A percentile compares a stretch with the other conserved stretches of the same genome.
phyloP scores from a whole-genome alignment of 192 early-diverging fungal genomes.

The Coemansia sp. region DNA sequence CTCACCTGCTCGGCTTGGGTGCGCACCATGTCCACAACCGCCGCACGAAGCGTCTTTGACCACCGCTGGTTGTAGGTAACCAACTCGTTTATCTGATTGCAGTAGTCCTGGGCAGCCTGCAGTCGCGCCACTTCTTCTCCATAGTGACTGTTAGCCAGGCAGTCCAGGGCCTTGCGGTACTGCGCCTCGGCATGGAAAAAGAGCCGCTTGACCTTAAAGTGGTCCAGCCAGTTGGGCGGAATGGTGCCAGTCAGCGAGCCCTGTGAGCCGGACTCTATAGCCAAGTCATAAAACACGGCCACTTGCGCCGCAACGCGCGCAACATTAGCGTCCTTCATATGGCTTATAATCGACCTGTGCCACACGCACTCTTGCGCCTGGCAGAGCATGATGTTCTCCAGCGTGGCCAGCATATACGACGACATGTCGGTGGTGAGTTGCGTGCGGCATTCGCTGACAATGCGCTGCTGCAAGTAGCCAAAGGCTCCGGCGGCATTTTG shows the following conservation, averaged over 20 bases:
- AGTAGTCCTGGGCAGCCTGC: constrained; percentile 33
- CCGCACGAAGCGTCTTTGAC: constrained; percentile 29
- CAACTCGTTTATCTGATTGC: constrained; percentile 33
- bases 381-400: constrained; percentile 78
- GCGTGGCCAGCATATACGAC: constrained; percentile 61
- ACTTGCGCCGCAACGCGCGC: constrained; percentile 74
- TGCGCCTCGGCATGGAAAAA: constrained; percentile 79
- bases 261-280: constrained; percentile 65
- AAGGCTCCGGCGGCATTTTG: constrained; percentile 85
- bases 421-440: constrained; percentile 71
- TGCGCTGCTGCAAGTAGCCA: constrained; percentile 57
- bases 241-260: constrained; percentile 56
- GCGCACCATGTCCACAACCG: constrained; percentile 28
- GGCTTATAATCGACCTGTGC: constrained; percentile 78
- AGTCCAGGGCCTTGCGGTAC: constrained; percentile 72
- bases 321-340: constrained; percentile 75
- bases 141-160: constrained; percentile 68
- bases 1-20: constrained; percentile 53
- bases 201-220: constrained; percentile 70
- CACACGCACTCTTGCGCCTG: constrained; percentile 95
- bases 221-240: constrained; percentile 62
- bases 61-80: constrained; percentile 40
- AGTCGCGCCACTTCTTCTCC: constrained; percentile 86
- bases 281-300: constrained; percentile 68
- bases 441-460: constrained; percentile 64